Evolutionary conservation across 768 basidiomycete genomes (phyloP), one percentile per base, ranked within the genome.

Genomic region (Mycena albidolilacea): DNA sequence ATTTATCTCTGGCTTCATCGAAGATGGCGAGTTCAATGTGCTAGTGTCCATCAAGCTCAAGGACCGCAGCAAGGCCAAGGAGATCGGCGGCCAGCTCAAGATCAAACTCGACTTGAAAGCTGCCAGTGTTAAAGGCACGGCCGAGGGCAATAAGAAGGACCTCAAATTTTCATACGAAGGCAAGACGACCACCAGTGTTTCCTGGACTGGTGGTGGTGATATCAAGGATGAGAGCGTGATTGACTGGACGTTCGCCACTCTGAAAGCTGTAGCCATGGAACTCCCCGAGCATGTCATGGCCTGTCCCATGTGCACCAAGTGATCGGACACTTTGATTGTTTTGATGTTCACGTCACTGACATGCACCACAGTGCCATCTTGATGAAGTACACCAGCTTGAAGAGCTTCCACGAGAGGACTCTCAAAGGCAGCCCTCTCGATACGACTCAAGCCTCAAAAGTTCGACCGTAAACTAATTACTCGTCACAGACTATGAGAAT

Each of bases 21-120:
- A 70, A 52, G 69, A 61, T 0, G 69, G 69, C 14, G 69, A 70
- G 15, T 70, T 63, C 69, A 63, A 55, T 11, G 69, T 61, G 12
- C 60, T 70, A 38, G 50, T 70, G 30, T 70, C 69, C 9, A 63
- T 70, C 69, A 70, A 70, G 52, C 69, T 70, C 52, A 61, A 55
- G 3, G 69, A 70, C 61, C 46, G 69, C 52, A 55, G 50, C 3
- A 46, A 54, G n/a, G 39, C 62, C 1, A 61, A 55, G 15, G 17
- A 70, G n/a, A 57, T 70, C 41, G 50, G 38, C 9, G 60, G 59
- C 11, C 15, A 50, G 19, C 19, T 70, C 23, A 38, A 63, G 62
- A 23, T 37, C 14, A 23, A 61, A 0, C 1, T 70, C 41, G n/a
- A 38, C 21, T 54, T 69, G 37, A 35, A 41, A 39, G 50, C 30